Conservation (phyloP, 2,329 filamentous ascomycete genomes). For the Aspergillus vadensis region DNA sequence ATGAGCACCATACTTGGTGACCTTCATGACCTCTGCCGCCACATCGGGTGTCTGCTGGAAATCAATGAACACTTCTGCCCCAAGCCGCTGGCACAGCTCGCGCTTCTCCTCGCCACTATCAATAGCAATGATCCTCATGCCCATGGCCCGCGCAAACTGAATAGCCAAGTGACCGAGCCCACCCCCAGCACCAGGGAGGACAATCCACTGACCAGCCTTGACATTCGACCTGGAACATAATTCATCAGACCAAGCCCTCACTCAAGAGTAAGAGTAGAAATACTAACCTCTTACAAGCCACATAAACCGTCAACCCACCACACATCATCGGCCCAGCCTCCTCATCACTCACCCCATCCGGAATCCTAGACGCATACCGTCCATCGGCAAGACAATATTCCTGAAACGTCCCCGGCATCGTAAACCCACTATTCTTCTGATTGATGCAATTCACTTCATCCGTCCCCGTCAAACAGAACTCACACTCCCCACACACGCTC, state of each 20-base stretch:
- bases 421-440: constrained; percentile 20
- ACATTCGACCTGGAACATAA: constrained; percentile 34
- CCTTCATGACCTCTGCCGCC: constrained; percentile 77
- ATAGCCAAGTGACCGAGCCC: constrained; percentile 77
- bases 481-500: constrained; percentile 22
- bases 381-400: constrained; percentile 23
- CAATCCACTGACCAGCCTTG: constrained; percentile 30
- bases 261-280: too few species aligned
- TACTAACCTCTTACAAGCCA: constrained; percentile 18
- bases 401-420: constrained; percentile 23
- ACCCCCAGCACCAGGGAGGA: constrained; percentile 37
- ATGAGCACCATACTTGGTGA: constrained; percentile 79
- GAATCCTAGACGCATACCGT: constrained; percentile 21
- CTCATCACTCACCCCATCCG: constrained; percentile 21
- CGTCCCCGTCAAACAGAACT: constrained; percentile 19
- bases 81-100: constrained; percentile 65
- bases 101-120: constrained; percentile 81
- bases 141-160: constrained; percentile 92
- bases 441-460: constrained; percentile 22
- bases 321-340: constrained; percentile 26
- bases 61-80: constrained; percentile 74
- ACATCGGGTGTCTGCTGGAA: constrained; percentile 74
- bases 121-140: constrained; percentile 75
- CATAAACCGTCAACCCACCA: constrained; percentile 27
- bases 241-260: not conserved